Percentiles rank a stretch among this genome's conserved stretches.
phyloP scores from a whole-genome alignment of 108 stramenopile genomes.

The Skeletonema potamos region DNA sequence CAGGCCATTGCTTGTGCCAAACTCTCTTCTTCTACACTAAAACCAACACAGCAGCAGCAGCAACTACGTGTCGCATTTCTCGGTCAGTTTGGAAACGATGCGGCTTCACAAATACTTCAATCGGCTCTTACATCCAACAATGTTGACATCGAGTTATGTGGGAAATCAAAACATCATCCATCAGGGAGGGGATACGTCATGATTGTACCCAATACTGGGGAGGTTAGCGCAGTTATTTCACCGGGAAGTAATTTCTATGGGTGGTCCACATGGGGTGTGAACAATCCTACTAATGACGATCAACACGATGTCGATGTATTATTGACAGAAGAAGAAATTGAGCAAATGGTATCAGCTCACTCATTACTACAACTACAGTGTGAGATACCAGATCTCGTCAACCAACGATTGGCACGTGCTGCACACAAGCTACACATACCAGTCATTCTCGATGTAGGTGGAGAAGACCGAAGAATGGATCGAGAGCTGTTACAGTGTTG shows the following conservation, averaged over 20 bases:
- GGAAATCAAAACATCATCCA: conserved; percentile 38
- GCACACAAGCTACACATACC: conserved; percentile 41
- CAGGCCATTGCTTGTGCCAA: conserved; percentile 77
- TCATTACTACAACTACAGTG: conserved; percentile 64
- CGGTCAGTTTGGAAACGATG: conserved; percentile 76
- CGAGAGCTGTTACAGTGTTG: conserved; percentile 52
- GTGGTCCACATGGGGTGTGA: conserved; percentile 54
- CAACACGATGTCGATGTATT: background rate
- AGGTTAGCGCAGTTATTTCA: conserved; percentile 72
- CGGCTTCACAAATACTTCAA: conserved; percentile 44
- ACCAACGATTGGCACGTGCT: conserved; percentile 52
- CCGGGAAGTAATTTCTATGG: conserved; percentile 76
- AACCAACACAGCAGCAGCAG: background rate
- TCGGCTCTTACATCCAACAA: conserved; percentile 34
- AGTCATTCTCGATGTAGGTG: conserved; percentile 77
- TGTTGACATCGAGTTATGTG: conserved; percentile 54
- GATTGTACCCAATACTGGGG: conserved; percentile 53
- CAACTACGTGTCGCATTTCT: conserved; percentile 47
- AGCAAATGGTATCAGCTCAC: conserved; percentile 15
- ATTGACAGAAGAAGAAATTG: conserved; percentile 35
- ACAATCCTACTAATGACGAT: background rate
- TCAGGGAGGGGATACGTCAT: conserved; percentile 81
- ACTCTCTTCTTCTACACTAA: conserved; percentile 17
- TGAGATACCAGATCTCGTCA: conserved; percentile 78
- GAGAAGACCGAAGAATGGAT: conserved; percentile 67